phyloP scores from a whole-genome alignment of 306 rosid species.

The Trichosanthes truncata region DNA sequence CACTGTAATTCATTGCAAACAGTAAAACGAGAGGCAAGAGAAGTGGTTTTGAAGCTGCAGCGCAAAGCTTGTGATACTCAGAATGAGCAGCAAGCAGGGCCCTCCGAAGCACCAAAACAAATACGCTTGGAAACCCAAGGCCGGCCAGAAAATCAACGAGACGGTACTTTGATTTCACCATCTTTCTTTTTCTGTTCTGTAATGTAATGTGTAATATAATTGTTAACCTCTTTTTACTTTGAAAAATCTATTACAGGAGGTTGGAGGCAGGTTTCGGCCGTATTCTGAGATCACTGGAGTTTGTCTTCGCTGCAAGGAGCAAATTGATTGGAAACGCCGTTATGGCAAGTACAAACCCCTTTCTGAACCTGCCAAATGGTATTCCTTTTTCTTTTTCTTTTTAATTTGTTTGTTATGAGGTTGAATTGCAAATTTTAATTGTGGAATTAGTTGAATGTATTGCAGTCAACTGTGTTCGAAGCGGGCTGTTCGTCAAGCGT shows the following conservation, averaged over 20 bases:
- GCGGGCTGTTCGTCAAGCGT: slow-evolving; percentile 83
- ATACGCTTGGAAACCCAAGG: slow-evolving; percentile 83
- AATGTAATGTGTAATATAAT: background rate
- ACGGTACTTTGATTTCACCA: slow-evolving; percentile 23
- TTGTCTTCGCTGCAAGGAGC: slow-evolving; percentile 80
- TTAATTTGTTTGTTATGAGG: background rate
- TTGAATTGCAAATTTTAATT: background rate
- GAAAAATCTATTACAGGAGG: slow-evolving; percentile 38
- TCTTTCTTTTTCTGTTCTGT: background rate
- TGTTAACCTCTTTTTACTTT: background rate
- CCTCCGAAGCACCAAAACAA: slow-evolving; percentile 71
- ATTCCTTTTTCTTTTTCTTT: background rate
- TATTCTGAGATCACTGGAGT: slow-evolving; percentile 68
- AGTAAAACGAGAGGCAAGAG: too few relatives aligned
- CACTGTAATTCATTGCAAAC: too few relatives aligned
- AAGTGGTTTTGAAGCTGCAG: background rate
- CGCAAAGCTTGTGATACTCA: background rate
- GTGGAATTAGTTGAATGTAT: background rate
- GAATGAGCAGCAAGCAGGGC: slow-evolving; percentile 43
- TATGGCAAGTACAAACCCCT: slow-evolving; percentile 86
- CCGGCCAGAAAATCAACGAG: slow-evolving; percentile 77
- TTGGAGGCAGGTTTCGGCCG: slow-evolving; percentile 77
- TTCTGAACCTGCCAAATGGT: slow-evolving; percentile 78
- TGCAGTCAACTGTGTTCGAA: slow-evolving; percentile 76
- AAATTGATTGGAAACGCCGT: slow-evolving; percentile 88